Evolutionary conservation across 768 basidiomycete genomes (phyloP).

Genomic region (Termitomyces titanicus): DNA sequence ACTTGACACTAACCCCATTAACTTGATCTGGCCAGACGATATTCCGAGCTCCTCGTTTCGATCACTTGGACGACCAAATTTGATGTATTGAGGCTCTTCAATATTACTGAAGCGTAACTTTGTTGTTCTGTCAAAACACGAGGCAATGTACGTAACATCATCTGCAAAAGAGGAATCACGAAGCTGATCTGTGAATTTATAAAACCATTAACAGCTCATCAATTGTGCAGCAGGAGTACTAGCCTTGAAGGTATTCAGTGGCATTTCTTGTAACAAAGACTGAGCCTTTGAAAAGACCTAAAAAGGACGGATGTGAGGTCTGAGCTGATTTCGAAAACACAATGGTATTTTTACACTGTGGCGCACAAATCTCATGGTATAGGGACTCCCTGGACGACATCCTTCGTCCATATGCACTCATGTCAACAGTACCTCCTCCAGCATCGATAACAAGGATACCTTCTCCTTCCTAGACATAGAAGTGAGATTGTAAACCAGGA

Average conservation of each 20-base stretch:
- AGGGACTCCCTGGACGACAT: conserved; percentile 23
- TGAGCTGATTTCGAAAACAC: neutral
- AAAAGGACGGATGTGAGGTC: neutral
- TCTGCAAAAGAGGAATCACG: conserved; percentile 33
- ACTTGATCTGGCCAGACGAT: conserved; percentile 40
- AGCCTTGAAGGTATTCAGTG: conserved; percentile 28
- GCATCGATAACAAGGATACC: conserved; percentile 48
- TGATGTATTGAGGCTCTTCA: conserved; percentile 40
- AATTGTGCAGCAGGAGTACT: conserved; percentile 8
- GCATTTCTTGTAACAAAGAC: conserved; percentile 39
- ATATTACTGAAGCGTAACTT: conserved; percentile 41
- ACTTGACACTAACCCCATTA: conserved; percentile 27
- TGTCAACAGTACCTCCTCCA: conserved; percentile 51
- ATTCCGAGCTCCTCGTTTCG: conserved; percentile 37
- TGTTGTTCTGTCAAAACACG: conserved; percentile 44
- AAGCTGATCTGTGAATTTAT: conserved; percentile 32
- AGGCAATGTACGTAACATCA: conserved; percentile 37
- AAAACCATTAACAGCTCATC: neutral
- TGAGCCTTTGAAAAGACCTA: conserved; percentile 40
- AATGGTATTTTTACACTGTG: conserved; percentile 16
- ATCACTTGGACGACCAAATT: conserved; percentile 41
- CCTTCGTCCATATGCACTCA: conserved; percentile 42
- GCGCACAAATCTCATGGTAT: conserved; percentile 33
- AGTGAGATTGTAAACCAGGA: conserved; percentile 6
- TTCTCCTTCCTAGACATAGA: conserved; percentile 18